Evolutionary conservation across 441 rosid genomes (phyloP).

Genomic region (Eugenia klotzschiana): DNA sequence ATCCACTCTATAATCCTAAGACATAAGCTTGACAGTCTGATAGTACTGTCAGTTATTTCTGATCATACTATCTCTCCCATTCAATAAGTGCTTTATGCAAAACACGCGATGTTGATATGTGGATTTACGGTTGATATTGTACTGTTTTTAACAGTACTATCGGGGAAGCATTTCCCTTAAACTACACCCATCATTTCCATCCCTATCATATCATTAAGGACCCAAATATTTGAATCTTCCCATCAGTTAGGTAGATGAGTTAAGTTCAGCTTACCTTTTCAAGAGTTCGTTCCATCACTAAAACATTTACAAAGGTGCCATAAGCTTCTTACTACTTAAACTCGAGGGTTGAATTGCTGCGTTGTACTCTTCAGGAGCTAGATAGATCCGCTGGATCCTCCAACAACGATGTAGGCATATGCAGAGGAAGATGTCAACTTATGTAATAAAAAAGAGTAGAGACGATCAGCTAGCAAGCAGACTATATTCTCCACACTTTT

Average conservation of each 20-base stretch:
- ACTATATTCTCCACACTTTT: background rate
- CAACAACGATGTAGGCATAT: background rate
- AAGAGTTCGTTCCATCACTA: background rate
- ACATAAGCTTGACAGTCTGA: too few species aligned
- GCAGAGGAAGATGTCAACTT: background rate
- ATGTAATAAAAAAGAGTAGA: background rate
- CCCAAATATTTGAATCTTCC: background rate
- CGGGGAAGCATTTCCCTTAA: too few species aligned
- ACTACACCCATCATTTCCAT: background rate
- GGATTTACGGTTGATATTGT: too few species aligned
- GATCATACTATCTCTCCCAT: too few species aligned
- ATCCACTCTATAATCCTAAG: background rate
- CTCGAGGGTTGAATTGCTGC: background rate
- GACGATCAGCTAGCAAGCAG: background rate
- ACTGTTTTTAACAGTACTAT: too few species aligned
- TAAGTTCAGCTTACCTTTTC: background rate
- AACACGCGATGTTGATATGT: too few species aligned
- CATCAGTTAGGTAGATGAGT: background rate
- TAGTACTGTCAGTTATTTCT: too few species aligned
- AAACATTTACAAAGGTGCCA: background rate
- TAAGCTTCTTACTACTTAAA: background rate
- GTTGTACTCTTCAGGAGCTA: background rate
- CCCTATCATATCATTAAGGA: background rate
- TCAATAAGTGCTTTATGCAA: too few species aligned
- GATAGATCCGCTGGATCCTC: background rate